A percentile compares a stretch with the other conserved stretches of the same genome.
Conservation (phyloP, 2,329 filamentous ascomycete species). For the Xylariaceae sp. region DNA sequence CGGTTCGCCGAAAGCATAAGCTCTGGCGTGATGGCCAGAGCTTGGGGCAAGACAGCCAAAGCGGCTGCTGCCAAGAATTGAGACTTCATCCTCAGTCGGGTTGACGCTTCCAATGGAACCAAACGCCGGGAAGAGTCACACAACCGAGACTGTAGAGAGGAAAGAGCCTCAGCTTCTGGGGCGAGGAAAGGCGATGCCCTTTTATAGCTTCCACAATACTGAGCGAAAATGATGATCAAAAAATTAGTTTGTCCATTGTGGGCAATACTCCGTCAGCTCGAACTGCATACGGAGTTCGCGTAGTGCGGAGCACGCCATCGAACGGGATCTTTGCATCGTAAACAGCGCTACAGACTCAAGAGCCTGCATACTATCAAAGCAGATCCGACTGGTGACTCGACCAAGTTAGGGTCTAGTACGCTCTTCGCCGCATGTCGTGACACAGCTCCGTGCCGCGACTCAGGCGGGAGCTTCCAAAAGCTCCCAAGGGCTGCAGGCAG, state of each 20-base stretch:
- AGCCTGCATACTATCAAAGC: too few species aligned
- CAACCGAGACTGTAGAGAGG: too few species aligned
- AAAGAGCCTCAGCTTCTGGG: slow-evolving; percentile 2
- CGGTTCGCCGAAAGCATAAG: slow-evolving; percentile 31
- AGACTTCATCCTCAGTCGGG: slow-evolving; percentile 23
- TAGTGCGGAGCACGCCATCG: slow-evolving; percentile 5
- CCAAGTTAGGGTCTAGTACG: too few species aligned
- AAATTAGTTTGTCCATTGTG: slow-evolving; percentile 7
- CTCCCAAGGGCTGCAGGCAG: too few species aligned
- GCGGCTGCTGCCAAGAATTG: slow-evolving; percentile 23
- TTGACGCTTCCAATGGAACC: too few species aligned
- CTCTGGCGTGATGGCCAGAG: slow-evolving; percentile 28
- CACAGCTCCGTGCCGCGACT: slow-evolving; percentile 9
- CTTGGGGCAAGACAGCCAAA: slow-evolving; percentile 25
- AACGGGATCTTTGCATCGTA: too few species aligned
- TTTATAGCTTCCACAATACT: slow-evolving; percentile 8
- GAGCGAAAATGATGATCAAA: slow-evolving; percentile 8
- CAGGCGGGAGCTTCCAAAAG: slow-evolving; percentile 9
- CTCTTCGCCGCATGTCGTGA: too few species aligned
- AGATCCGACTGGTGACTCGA: too few species aligned
- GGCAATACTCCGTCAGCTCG: slow-evolving; percentile 13
- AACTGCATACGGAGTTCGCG: slow-evolving; percentile 3
- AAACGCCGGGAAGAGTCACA: too few species aligned
- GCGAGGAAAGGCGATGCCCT: too few species aligned
- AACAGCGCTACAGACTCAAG: too few species aligned